These are phyloP conservation scores for Penicillium olsonii DNA, from an alignment of 2,329 filamentous ascomycete genomes.

Conservation along the genomic window DNA sequence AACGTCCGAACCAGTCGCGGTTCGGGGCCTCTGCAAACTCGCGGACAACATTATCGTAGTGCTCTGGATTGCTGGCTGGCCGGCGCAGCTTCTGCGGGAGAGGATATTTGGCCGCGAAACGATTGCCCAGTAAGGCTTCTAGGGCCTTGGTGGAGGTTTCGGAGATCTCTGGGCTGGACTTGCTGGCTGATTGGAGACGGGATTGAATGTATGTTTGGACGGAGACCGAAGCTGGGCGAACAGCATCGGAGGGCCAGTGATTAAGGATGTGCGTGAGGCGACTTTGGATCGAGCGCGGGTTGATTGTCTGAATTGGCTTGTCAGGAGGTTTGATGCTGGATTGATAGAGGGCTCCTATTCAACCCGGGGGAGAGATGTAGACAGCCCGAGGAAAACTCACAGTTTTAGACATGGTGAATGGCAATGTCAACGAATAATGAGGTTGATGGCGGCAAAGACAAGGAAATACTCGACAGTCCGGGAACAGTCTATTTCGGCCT, in stretches of 20 bases:
- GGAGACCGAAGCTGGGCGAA: slow-evolving; percentile 48
- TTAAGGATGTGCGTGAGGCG: slow-evolving; percentile 46
- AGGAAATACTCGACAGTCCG: slow-evolving; percentile 5
- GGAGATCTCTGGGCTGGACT: slow-evolving; percentile 25
- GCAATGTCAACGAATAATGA: not conserved
- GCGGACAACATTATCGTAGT: slow-evolving; percentile 54
- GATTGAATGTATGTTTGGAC: slow-evolving; percentile 45
- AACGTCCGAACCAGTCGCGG: slow-evolving; percentile 48
- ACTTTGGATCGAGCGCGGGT: slow-evolving; percentile 30
- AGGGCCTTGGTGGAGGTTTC: slow-evolving; percentile 57
- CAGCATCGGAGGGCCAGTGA: slow-evolving; percentile 47
- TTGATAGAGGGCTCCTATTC: not conserved
- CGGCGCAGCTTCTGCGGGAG: slow-evolving; percentile 49
- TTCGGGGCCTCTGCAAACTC: slow-evolving; percentile 57
- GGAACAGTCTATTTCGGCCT: slow-evolving; percentile 11
- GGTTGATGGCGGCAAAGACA: not conserved
- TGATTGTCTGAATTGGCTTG: slow-evolving; percentile 22
- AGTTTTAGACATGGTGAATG: slow-evolving; percentile 30
- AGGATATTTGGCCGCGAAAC: slow-evolving; percentile 56
- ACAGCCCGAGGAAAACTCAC: slow-evolving; percentile 8
- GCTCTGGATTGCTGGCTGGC: slow-evolving; percentile 52
- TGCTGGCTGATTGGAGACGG: slow-evolving; percentile 26
- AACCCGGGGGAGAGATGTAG: not conserved
- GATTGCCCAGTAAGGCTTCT: slow-evolving; percentile 61
- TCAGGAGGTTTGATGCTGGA: slow-evolving; percentile 7